Conservation (phyloP, 257 asterid genomes). For the Cynanchum wilfordii region DNA sequence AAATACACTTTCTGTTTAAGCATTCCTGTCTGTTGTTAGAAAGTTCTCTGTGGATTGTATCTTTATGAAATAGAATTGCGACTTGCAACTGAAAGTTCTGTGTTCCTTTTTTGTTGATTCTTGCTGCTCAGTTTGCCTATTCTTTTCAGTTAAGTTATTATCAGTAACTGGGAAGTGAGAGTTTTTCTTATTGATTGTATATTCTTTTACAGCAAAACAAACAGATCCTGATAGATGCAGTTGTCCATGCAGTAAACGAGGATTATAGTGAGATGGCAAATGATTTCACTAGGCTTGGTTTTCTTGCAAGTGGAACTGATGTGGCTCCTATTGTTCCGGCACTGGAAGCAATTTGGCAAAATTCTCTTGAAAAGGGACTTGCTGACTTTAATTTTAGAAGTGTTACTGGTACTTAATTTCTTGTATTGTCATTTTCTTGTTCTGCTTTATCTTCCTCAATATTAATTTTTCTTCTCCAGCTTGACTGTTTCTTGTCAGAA, state of each 20-base stretch:
- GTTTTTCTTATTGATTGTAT: constrained; percentile 12
- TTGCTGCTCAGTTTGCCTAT: neutral
- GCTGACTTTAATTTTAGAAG: constrained; percentile 94
- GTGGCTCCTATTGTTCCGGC: constrained; percentile 97
- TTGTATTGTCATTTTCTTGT: constrained; percentile 5
- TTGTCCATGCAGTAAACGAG: constrained; percentile 99
- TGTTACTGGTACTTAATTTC: constrained; percentile 66
- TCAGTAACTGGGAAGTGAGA: neutral
- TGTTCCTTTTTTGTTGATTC: neutral
- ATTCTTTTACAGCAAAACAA: constrained; percentile 77
- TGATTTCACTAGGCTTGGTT: constrained; percentile 97
- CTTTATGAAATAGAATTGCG: neutral
- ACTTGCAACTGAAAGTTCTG: neutral
- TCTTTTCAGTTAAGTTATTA: neutral
- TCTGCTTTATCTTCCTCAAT: neutral
- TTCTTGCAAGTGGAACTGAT: constrained; percentile 94
- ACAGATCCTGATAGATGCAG: constrained; percentile 95
- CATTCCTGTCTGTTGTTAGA: too few species aligned
- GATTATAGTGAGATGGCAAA: constrained; percentile 99
- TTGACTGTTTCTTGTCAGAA: neutral
- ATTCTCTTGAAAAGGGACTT: constrained; percentile 92
- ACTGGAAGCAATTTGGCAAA: constrained; percentile 96
- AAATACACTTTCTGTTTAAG: neutral
- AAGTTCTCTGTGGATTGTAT: neutral
- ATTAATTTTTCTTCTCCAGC: neutral